Evolutionary conservation across 2,329 filamentous ascomycete genomes (phyloP), one percentile per base, ranked within the genome.

Genomic region (Fusarium nygamai): DNA sequence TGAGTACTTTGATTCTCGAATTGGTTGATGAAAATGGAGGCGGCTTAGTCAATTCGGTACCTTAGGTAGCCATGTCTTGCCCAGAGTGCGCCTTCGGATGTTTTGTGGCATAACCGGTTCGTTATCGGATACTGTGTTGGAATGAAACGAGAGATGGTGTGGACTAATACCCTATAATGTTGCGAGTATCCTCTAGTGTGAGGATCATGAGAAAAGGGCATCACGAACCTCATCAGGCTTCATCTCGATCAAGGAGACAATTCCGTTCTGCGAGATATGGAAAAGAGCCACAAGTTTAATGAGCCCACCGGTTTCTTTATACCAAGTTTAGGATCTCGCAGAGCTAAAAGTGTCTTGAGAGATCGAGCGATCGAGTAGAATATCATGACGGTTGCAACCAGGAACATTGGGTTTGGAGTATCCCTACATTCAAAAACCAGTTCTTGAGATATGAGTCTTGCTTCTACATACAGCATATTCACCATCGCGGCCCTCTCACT

Each of bases 281-380:
- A 54, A 44, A 50, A 60, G n/a, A 24, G 43, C 33, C 31, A 71
- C n/a, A 60, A 60, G 67, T 66, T 70, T 56, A 71, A 70, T 60
- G 60, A 71, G 43, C 51, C 67, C 67, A 29, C 57, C 53, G 47
- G 41, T 53, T 66, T 22, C 61, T 69, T 70, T 70, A 71, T 71
- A 56, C 38, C 17, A 59, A 46, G 31, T 51, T n/a, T 24, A 24
- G 48, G 46, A 41, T 60, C 47, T 50, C 22, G 47, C 43, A 61
- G 43, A 53, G 39, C 36, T n/a, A 43, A 66, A 29, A 60, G 41
- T 70, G 67, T 71, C 67, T 70, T 61, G 60, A 34, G 61, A 56
- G 67, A 70, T 70, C 60, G 67, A 66, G 53, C 41, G 67, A 71
- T 70, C 39, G 47, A 66, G 27, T 17, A 50, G 11, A 39, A 34